Base-by-base conservation (phyloP, 345 rosid species). In the Pistacia vera region DNA sequence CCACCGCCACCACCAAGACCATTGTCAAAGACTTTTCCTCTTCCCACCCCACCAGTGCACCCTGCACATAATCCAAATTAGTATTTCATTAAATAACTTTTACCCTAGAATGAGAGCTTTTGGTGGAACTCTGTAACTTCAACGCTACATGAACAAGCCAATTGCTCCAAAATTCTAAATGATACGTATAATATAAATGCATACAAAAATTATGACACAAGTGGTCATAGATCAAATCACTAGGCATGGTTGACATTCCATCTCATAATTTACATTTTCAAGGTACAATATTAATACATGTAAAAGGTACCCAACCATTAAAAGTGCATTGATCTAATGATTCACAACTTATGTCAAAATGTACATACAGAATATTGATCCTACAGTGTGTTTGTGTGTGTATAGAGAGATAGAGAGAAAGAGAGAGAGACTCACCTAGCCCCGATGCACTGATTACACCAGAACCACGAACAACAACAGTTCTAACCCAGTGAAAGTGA, bases 1-100 rank as follows among this genome's bases (percentile, higher is more conserved):
- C 98, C 98, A 78, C 91, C 98, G 33, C 98, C 98, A 76, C 97
- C 89, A 48, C 92, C 91, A 54, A 90, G 86, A 75, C 97, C 97
- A 73, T 89, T 91, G 73, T 85, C 83, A 61, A 83, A 83, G 71
- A 90, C 79, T 78, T 88, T 82, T 78, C 97, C 98, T 80, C 87
- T 83, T 63, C 98, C 98, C 68, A 92, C 81, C 62, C 98, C 98
- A 80, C 97, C 89, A 74, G 84, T 88, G 89, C 98, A 94, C 61
- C 98, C 98, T 94, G 83, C 77, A 79, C 66, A 57, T 57, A 78
- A 69, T 70, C 38, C 74, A 70, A 58, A 71, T 51, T 61, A 75
- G 20, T 36, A 67, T 67, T 63, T 41, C 41, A 49, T 17, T 66
- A 44, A 28, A 77, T 54, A 70, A 41, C 56, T 62, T 10, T 20